These are phyloP conservation scores for Rhizopogon salebrosus DNA, from an alignment of 768 basidiomycete species.

Conservation along the genomic window DNA sequence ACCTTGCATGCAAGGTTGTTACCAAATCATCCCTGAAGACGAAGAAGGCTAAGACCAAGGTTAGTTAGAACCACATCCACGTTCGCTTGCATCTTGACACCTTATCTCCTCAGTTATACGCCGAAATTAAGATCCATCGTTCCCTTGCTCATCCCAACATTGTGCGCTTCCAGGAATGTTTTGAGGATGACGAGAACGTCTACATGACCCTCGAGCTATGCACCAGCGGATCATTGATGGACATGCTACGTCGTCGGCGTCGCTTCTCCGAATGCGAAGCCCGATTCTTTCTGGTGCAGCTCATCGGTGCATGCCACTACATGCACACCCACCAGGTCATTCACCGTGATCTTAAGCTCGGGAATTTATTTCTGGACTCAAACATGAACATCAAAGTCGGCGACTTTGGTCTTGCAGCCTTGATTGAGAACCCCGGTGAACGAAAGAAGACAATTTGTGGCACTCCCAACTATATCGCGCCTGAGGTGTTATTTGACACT, in stretches of 20 bases:
- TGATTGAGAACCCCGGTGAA: conserved; percentile 95
- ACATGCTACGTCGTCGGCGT: conserved; percentile 80
- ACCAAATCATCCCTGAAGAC: conserved; percentile 89
- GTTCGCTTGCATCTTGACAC: not conserved
- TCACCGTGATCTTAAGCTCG: conserved; percentile 94
- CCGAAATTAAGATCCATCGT: conserved; percentile 97
- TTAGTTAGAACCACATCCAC: conserved; percentile 33
- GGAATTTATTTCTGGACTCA: conserved; percentile 87
- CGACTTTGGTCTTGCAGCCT: conserved; percentile 94
- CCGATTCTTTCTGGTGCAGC: conserved; percentile 89
- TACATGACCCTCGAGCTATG: conserved; percentile 97
- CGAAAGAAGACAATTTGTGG: conserved; percentile 99
- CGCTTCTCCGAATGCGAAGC: conserved; percentile 91
- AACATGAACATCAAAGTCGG: conserved; percentile 97
- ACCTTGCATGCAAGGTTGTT: conserved; percentile 90
- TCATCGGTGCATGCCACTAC: conserved; percentile 94
- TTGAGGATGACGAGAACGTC: conserved; percentile 92
- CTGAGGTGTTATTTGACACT: conserved; percentile 94
- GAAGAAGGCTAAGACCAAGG: conserved; percentile 94
- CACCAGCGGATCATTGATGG: conserved; percentile 84
- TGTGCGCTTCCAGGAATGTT: conserved; percentile 87
- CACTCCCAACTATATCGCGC: conserved; percentile 98
- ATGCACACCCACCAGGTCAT: conserved; percentile 98
- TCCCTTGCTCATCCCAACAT: conserved; percentile 90
- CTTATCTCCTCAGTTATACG: conserved; percentile 65